Percentiles rank a stretch among this genome's conserved stretches.
Conservation (phyloP, 306 rosid genomes). For the Cicer pinnatifidum region DNA sequence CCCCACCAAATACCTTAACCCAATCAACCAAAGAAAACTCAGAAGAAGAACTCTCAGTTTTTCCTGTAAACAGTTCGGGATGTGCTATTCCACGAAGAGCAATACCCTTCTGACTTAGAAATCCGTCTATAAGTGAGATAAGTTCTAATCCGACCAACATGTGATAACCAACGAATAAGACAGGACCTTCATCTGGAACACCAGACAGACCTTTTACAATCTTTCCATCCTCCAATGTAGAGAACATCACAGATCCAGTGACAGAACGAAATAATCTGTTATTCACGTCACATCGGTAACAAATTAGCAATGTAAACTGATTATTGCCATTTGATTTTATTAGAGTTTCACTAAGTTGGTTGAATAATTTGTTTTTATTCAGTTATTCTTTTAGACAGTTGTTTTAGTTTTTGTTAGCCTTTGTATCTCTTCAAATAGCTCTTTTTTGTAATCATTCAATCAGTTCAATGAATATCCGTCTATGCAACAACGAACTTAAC, state of each 20-base stretch:
- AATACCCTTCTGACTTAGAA: slow-evolving; percentile 70
- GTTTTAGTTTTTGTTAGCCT: not conserved
- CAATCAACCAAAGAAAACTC: slow-evolving; percentile 59
- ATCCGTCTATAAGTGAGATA: slow-evolving; percentile 54
- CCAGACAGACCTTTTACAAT: slow-evolving; percentile 88
- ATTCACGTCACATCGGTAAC: slow-evolving; percentile 34
- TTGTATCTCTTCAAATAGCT: too few relatives aligned
- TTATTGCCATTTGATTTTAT: not conserved
- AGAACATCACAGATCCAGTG: slow-evolving; percentile 71
- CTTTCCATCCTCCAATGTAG: slow-evolving; percentile 84
- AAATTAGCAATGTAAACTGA: slow-evolving; percentile 30
- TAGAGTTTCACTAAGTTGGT: too few relatives aligned
- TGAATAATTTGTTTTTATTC: too few relatives aligned
- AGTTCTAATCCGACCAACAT: slow-evolving; percentile 77
- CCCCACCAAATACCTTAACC: slow-evolving; percentile 74
- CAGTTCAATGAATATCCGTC: not conserved
- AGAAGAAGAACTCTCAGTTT: slow-evolving; percentile 28
- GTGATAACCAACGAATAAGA: slow-evolving; percentile 82
- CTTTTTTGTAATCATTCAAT: not conserved
- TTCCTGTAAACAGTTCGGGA: slow-evolving; percentile 58
- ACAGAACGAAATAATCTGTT: slow-evolving; percentile 59
- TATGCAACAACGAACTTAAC: slow-evolving; percentile 38
- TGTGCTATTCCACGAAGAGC: slow-evolving; percentile 80
- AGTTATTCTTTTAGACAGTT: too few relatives aligned
- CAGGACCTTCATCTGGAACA: slow-evolving; percentile 93